Evolutionary conservation across 2,329 filamentous ascomycete genomes (phyloP).

Genomic region (Cryoendolithus antarcticus): DNA sequence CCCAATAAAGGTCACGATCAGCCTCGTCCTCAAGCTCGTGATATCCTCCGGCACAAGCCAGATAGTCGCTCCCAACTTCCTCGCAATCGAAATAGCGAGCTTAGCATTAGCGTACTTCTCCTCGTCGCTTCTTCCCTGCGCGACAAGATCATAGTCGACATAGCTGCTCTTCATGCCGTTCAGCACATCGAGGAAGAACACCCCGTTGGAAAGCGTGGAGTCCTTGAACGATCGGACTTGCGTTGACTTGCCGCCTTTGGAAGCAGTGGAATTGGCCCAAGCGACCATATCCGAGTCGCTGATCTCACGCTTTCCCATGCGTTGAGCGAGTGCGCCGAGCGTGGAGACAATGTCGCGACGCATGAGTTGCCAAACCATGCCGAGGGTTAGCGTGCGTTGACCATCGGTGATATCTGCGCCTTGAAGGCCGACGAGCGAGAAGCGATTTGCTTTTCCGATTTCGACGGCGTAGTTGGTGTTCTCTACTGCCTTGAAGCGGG

Average conservation of each 20-base stretch:
- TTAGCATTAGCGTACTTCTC: slow-evolving; percentile 96
- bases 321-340: slow-evolving; percentile 70
- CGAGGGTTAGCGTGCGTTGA: slow-evolving; percentile 82
- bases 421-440: slow-evolving; percentile 92
- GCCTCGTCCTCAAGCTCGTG: slow-evolving; percentile 74
- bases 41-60: slow-evolving; percentile 99
- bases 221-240: slow-evolving; percentile 92
- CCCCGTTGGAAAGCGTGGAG: slow-evolving; percentile 62
- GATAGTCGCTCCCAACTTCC: slow-evolving; percentile 97
- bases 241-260: slow-evolving; percentile 67
- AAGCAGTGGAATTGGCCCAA: slow-evolving; percentile 92
- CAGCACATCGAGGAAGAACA: slow-evolving; percentile 88
- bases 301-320: slow-evolving; percentile 89
- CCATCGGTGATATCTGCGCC: slow-evolving; percentile 97
- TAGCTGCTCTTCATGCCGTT: slow-evolving; percentile 98
- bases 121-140: slow-evolving; percentile 68
- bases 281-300: slow-evolving; percentile 91
- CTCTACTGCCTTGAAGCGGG: slow-evolving; percentile 93
- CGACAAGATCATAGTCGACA: slow-evolving; percentile 94
- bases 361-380: slow-evolving; percentile 97
- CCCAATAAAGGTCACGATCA: slow-evolving; percentile 96
- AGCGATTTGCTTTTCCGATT: slow-evolving; percentile 85
- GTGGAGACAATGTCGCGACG: slow-evolving; percentile 89
- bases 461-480: slow-evolving; percentile 98
- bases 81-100: slow-evolving; percentile 91